These are phyloP conservation scores for Phytophthora brassicae DNA, from an alignment of 352 stramenopile genomes.

Conservation along the genomic window DNA sequence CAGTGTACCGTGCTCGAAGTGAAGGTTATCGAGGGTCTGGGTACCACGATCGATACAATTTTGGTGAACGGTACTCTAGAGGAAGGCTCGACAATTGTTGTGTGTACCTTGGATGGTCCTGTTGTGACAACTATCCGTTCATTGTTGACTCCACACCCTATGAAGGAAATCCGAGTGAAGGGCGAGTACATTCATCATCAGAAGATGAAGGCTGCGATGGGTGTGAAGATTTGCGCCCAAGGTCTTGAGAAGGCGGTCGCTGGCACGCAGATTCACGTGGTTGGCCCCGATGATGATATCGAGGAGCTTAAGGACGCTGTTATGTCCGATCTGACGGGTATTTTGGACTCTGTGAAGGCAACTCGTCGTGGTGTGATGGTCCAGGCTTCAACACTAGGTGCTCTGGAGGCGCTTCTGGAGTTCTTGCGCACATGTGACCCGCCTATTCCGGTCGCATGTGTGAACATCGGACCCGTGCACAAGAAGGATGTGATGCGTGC, in stretches of 20 bases:
- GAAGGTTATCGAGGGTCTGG: constrained; percentile 99
- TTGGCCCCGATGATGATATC: constrained; percentile 96
- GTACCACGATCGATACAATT: constrained; percentile 99
- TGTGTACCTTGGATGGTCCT: constrained; percentile 97
- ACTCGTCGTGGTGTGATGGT: constrained; percentile 98
- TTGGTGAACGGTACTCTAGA: constrained; percentile 97
- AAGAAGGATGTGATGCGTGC: constrained; percentile 99
- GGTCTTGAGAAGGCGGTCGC: constrained; percentile 98
- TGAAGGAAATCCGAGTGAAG: constrained; percentile 97
- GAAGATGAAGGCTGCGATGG: constrained; percentile 97
- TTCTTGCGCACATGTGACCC: constrained; percentile 95
- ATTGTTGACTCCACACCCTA: constrained; percentile 97
- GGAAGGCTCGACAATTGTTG: constrained; percentile 96
- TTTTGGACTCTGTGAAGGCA: constrained; percentile 95
- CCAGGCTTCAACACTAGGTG: constrained; percentile 98
- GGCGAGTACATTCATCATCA: constrained; percentile 96
- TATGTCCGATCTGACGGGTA: constrained; percentile 95
- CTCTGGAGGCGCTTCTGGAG: constrained; percentile 98
- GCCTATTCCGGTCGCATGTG: constrained; percentile 93
- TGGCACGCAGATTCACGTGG: constrained; percentile 97
- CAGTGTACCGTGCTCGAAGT: constrained; percentile 99
- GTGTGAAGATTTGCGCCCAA: constrained; percentile 98
- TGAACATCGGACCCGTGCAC: constrained; percentile 98
- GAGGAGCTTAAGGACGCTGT: constrained; percentile 97
- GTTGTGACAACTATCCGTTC: constrained; percentile 97